Evolutionary conservation across 176 grass and related monocot species (phyloP).

Genomic region (Tillandsia fasciculata): DNA sequence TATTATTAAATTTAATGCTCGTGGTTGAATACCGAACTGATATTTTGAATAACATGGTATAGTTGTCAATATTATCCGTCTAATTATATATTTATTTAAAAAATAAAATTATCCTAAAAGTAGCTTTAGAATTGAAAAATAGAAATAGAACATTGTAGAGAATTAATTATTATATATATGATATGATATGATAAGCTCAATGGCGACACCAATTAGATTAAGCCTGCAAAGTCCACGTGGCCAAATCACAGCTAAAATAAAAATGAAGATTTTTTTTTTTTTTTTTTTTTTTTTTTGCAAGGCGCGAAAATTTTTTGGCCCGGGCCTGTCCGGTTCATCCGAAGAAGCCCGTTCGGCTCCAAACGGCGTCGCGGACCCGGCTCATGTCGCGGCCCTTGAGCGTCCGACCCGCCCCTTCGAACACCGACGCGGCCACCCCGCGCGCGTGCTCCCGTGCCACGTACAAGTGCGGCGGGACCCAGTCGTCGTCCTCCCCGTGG

Average conservation of each 20-base stretch:
- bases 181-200: no score
- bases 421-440: conserved; percentile 43
- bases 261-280: no score
- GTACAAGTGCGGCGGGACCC: conserved; percentile 72
- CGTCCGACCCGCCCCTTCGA: conserved; percentile 80
- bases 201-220: no score
- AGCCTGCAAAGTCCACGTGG: neutral
- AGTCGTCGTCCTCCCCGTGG: neutral
- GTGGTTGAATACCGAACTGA: no score
- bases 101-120: no score
- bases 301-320: neutral
- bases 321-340: conserved; percentile 23
- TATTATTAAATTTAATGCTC: neutral
- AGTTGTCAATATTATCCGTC: no score
- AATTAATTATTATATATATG: no score
- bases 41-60: no score
- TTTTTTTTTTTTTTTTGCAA: no score
- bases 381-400: conserved; percentile 85
- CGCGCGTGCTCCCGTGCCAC: conserved; percentile 50
- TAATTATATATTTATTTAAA: no score
- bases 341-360: conserved; percentile 83
- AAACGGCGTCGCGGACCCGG: conserved; percentile 85
- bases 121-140: no score
- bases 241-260: neutral
- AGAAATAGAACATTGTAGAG: no score